Percentiles rank a stretch among this genome's conserved stretches.
Evolutionary conservation across 805 yeast genomes (phyloP).

Genomic region (Candida loeiensis): DNA sequence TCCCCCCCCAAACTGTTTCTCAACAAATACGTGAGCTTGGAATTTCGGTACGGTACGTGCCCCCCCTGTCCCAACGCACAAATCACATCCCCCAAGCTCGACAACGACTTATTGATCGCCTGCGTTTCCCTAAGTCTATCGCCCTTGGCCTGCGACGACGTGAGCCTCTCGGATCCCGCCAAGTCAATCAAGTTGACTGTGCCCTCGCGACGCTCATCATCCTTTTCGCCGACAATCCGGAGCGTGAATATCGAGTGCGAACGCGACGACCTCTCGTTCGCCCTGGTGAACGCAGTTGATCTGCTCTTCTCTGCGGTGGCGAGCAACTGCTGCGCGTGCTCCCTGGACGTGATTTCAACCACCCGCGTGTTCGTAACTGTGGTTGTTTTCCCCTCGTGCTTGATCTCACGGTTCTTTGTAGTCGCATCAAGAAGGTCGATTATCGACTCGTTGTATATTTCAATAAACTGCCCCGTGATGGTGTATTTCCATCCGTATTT

Average conservation of each 20-base stretch:
- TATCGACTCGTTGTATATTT: conserved; percentile 82
- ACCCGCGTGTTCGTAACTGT: conserved; percentile 57
- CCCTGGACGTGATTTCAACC: conserved; percentile 42
- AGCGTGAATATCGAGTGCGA: conserved; percentile 84
- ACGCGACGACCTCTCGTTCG: conserved; percentile 83
- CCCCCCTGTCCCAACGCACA: conserved; percentile 51
- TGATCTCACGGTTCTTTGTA: conserved; percentile 55
- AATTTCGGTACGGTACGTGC: conserved; percentile 67
- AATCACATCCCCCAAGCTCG: conserved; percentile 88
- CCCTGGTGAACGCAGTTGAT: conserved; percentile 75
- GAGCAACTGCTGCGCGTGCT: conserved; percentile 50
- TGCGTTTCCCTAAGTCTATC: conserved; percentile 82
- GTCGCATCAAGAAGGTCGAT: conserved; percentile 55
- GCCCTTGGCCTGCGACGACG: conserved; percentile 73
- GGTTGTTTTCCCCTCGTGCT: conserved; percentile 62
- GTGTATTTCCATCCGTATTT: conserved; percentile 61
- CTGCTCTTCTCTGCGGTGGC: conserved; percentile 57
- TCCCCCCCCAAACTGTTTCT: conserved; percentile 82
- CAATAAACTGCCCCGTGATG: conserved; percentile 73
- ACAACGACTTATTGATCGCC: conserved; percentile 81
- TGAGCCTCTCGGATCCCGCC: conserved; percentile 90
- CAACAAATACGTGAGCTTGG: conserved; percentile 75
- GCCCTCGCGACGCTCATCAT: conserved; percentile 45
- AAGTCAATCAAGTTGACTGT: conserved; percentile 78
- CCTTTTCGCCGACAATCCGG: conserved; percentile 52